Evolutionary conservation across 768 basidiomycete genomes (phyloP).

Genomic region (Leucosporidium yakuticum): DNA sequence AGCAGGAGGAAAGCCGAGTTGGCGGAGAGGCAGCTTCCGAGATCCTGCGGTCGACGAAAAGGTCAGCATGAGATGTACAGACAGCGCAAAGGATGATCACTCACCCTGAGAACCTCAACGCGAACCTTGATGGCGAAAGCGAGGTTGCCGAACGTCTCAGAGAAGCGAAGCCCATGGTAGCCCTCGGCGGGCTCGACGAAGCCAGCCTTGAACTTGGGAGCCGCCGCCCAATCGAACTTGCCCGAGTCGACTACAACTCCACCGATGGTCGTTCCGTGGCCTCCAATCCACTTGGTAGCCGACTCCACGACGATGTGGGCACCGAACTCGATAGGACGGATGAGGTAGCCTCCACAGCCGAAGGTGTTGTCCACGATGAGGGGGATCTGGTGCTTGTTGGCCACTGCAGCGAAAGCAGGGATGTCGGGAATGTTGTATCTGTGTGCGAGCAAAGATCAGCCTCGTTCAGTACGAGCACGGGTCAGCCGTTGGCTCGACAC

Average conservation of each 20-base stretch:
- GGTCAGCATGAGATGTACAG: no score
- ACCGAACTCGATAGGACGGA: slow-evolving; percentile 58
- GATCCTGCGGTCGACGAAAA: slow-evolving; percentile 6
- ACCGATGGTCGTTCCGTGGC: slow-evolving; percentile 63
- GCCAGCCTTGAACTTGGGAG: slow-evolving; percentile 60
- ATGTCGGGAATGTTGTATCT: slow-evolving; percentile 57
- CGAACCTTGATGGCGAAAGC: slow-evolving; percentile 67
- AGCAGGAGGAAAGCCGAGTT: slow-evolving; percentile 40
- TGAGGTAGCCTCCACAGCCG: slow-evolving; percentile 51
- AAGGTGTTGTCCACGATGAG: slow-evolving; percentile 11
- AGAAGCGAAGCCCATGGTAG: slow-evolving; percentile 65
- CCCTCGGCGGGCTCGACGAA: slow-evolving; percentile 70
- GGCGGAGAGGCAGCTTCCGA: slow-evolving; percentile 16
- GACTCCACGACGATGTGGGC: slow-evolving; percentile 56
- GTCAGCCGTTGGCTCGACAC: no score
- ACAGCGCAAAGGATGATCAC: no score
- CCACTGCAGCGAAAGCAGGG: slow-evolving; percentile 56
- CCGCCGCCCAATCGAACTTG: slow-evolving; percentile 59
- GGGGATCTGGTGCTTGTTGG: slow-evolving; percentile 46
- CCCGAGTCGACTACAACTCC: slow-evolving; percentile 70
- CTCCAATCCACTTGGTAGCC: slow-evolving; percentile 71
- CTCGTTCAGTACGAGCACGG: no score
- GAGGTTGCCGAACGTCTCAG: slow-evolving; percentile 59
- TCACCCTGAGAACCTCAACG: slow-evolving; percentile 42
- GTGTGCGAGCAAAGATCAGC: no score